Conservation (phyloP, 192 early-diverging fungal genomes). For the Dissophora ornata region DNA sequence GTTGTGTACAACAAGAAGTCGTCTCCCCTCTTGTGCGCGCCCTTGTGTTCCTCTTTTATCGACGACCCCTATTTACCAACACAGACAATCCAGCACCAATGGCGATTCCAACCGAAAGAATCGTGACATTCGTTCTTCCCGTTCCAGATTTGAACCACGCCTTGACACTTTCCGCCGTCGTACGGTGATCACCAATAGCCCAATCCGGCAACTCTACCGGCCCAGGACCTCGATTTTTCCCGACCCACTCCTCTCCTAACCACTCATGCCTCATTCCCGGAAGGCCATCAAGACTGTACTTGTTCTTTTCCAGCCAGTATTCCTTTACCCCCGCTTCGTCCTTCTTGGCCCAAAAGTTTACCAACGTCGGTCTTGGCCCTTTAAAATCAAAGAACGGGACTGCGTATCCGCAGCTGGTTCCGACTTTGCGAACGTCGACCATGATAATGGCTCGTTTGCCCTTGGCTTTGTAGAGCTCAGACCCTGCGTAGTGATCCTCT, state of each 20-base stretch:
- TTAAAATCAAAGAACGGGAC: slow-evolving; percentile 71
- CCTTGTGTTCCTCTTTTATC: background rate
- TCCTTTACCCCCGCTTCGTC: slow-evolving; percentile 31
- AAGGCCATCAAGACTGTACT: slow-evolving; percentile 68
- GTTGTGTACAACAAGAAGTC: background rate
- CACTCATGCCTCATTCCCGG: slow-evolving; percentile 53
- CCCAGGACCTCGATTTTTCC: slow-evolving; percentile 14
- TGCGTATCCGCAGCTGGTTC: slow-evolving; percentile 69
- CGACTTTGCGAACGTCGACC: slow-evolving; percentile 62
- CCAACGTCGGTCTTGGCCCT: slow-evolving; percentile 59
- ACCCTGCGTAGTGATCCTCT: slow-evolving; percentile 57
- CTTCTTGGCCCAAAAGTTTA: slow-evolving; percentile 55
- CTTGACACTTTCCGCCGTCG: background rate
- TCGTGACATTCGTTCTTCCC: background rate
- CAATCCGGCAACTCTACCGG: slow-evolving; percentile 11
- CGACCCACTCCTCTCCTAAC: slow-evolving; percentile 23
- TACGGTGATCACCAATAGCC: background rate
- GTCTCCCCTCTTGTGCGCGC: background rate
- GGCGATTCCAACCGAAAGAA: slow-evolving; percentile 1
- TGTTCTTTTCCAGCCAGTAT: slow-evolving; percentile 59
- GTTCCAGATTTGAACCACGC: slow-evolving; percentile 6
- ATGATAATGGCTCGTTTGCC: slow-evolving; percentile 69
- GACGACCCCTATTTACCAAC: background rate
- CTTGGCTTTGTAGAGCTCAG: slow-evolving; percentile 28
- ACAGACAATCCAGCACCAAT: background rate